Percentiles rank a stretch among this genome's conserved stretches.
Conservation (phyloP, 192 early-diverging fungal species). For the Spizellomyces sp. region DNA sequence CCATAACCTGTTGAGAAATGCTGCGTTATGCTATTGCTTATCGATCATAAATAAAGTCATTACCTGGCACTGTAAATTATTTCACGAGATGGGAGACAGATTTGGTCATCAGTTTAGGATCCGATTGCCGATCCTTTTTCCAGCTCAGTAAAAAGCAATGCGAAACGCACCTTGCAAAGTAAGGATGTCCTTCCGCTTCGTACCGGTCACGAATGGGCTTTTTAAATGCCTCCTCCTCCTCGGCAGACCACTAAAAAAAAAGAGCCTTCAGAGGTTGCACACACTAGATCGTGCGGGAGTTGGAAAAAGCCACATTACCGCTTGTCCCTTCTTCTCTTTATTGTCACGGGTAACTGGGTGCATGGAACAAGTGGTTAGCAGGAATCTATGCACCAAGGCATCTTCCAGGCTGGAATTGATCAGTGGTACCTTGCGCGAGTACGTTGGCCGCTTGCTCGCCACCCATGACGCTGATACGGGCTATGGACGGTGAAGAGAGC, state of each 20-base stretch:
- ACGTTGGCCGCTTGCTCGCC: slow-evolving; percentile 95
- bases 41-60: too few species aligned
- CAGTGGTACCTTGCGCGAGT: slow-evolving; percentile 61
- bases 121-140: too few species aligned
- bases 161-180: slow-evolving; percentile 64
- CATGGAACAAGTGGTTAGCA: slow-evolving; percentile 28
- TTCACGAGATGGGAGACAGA: too few species aligned
- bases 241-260: slow-evolving; percentile 61
- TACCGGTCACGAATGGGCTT: slow-evolving; percentile 78
- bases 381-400: too few species aligned
- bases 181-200: slow-evolving; percentile 94
- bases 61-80: too few species aligned
- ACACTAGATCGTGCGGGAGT: background rate
- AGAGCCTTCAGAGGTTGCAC: background rate
- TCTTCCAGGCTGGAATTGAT: too few species aligned
- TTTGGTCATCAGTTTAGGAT: too few species aligned
- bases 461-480: slow-evolving; percentile 96
- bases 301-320: background rate
- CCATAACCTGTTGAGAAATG: slow-evolving; percentile 70
- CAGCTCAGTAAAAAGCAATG: background rate
- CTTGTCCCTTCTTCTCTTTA: slow-evolving; percentile 73
- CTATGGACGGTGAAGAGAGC: slow-evolving; percentile 25
- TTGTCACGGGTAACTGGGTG: slow-evolving; percentile 55
- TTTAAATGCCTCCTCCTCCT: slow-evolving; percentile 84
- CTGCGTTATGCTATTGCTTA: too few species aligned